Base-by-base conservation (phyloP, 306 rosid genomes). In the Acacia crassicarpa region DNA sequence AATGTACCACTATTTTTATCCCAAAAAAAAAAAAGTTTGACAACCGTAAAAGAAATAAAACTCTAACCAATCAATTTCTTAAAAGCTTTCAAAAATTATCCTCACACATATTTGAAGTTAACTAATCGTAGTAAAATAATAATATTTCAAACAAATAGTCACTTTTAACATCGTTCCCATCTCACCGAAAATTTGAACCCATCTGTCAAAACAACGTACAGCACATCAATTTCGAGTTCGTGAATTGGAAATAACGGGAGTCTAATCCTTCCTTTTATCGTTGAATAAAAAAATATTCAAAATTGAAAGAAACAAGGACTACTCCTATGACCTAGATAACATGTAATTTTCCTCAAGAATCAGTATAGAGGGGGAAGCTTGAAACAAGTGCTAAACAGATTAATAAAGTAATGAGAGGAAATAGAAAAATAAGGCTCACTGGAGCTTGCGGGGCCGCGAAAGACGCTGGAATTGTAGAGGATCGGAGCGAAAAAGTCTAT, bases 371-470 rank as follows among this genome's bases (percentile, higher is more conserved):
- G 53, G n/a, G 54, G 6, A 7, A 41, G 25, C 74, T 10, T n/a
- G 46, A 43, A 68, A 68, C 30, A 9, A 68, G 73, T 17, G 73
- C 13, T 22, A 43, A 41, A 68, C 73, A 19, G 2, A 69, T 61
- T 2, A 59, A n/a, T n/a, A 8, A 9, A 68, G 1, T 11, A 22
- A 43, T 4, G 33, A 69, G 74, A 38, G 16, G 27, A 67, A 40
- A 68, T 14, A 5, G 45, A 69, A 19, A 41, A 41, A 43, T 10
- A n/a, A 43, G 74, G 46, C 74, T 69, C 74, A 69, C 74, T n/a
- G 74, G 74, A 43, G 74, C 74, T 69, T n/a, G 74, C 8, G n/a
- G 32, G 49, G 73, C 49, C 17, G 27, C 49, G 32, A 68, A 38
- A 69, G 74, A 22, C 33, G 23, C 20, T 10, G 27, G 51, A 23